These are phyloP conservation scores for Somion occarium DNA, from an alignment of 1,284 basidiomycete genomes.

Conservation along the genomic window DNA sequence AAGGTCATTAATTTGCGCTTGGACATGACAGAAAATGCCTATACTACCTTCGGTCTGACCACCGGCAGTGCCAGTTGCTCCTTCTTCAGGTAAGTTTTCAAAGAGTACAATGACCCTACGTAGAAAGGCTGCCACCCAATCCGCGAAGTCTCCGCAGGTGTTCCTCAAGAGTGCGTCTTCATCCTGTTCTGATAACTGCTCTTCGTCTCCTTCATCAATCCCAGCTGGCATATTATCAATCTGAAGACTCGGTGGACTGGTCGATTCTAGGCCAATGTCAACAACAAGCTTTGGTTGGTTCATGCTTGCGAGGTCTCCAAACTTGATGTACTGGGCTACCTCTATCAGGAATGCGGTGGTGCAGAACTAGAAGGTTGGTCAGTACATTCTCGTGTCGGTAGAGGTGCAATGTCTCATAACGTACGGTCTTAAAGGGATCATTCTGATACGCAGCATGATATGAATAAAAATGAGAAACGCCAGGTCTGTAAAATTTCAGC, in stretches of 20 bases:
- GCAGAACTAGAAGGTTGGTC: conserved; percentile 42
- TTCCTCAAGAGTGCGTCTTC: conserved; percentile 61
- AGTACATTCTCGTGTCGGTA: conserved; percentile 2
- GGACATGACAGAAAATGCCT: background rate
- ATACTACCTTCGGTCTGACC: conserved; percentile 56
- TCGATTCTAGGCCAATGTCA: conserved; percentile 13
- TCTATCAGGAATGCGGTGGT: conserved; percentile 77
- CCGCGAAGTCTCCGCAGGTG: conserved; percentile 59
- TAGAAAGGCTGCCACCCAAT: conserved; percentile 85
- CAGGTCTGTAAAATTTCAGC: no score
- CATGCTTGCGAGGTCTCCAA: conserved; percentile 65
- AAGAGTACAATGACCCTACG: conserved; percentile 79
- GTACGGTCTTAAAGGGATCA: conserved; percentile 86
- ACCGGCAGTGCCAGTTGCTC: conserved; percentile 51
- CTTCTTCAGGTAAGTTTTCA: conserved; percentile 86
- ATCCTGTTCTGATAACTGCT: conserved; percentile 43
- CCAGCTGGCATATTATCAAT: conserved; percentile 22
- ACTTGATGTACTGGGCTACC: conserved; percentile 77
- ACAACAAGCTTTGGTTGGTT: conserved; percentile 22
- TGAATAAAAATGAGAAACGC: background rate
- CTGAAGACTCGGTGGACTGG: conserved; percentile 11
- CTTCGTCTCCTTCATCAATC: conserved; percentile 30
- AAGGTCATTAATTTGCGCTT: background rate
- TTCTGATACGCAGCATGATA: conserved; percentile 47
- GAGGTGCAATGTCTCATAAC: conserved; percentile 11